These are phyloP conservation scores for Penicillium maclennaniae DNA, from an alignment of 495 filamentous ascomycete genomes.

Conservation along the genomic window DNA sequence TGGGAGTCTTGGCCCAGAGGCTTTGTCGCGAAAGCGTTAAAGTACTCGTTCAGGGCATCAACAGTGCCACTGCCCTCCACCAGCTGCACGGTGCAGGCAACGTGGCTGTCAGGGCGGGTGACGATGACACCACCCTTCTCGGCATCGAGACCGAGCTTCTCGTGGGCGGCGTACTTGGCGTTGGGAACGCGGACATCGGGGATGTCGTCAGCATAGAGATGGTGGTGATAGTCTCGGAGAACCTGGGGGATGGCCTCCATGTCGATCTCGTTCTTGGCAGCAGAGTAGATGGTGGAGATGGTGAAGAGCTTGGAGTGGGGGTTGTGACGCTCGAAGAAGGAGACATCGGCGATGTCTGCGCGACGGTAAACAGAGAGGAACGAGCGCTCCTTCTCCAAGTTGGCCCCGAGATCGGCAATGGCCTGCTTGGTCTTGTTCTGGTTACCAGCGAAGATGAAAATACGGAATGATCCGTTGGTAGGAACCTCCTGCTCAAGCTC, in stretches of 20 bases:
- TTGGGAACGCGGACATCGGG: slow-evolving; percentile 67
- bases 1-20: slow-evolving; percentile 38
- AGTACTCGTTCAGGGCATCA: slow-evolving; percentile 80
- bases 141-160: slow-evolving; percentile 77
- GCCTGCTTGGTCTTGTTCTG: slow-evolving; percentile 57
- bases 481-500: slow-evolving; percentile 87
- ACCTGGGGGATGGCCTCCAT: slow-evolving; percentile 62
- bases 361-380: slow-evolving; percentile 66
- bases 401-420: slow-evolving; percentile 61
- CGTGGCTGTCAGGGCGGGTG: slow-evolving; percentile 81
- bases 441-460: slow-evolving; percentile 78
- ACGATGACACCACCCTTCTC: slow-evolving; percentile 75
- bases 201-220: slow-evolving; percentile 83
- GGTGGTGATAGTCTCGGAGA: slow-evolving; percentile 70
- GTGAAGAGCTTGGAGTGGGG: slow-evolving; percentile 81
- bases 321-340: slow-evolving; percentile 76
- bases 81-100: slow-evolving; percentile 68
- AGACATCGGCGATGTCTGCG: slow-evolving; percentile 58
- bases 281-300: slow-evolving; percentile 67
- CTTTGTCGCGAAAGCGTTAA: slow-evolving; percentile 59
- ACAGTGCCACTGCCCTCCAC: slow-evolving; percentile 73
- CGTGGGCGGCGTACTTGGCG: slow-evolving; percentile 70
- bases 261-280: slow-evolving; percentile 58
- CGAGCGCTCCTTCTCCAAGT: slow-evolving; percentile 59
- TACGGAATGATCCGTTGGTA: slow-evolving; percentile 78